A percentile compares a stretch with the other conserved stretches of the same genome.
Conservation (phyloP, 495 filamentous ascomycete genomes). For the Halenospora varia region DNA sequence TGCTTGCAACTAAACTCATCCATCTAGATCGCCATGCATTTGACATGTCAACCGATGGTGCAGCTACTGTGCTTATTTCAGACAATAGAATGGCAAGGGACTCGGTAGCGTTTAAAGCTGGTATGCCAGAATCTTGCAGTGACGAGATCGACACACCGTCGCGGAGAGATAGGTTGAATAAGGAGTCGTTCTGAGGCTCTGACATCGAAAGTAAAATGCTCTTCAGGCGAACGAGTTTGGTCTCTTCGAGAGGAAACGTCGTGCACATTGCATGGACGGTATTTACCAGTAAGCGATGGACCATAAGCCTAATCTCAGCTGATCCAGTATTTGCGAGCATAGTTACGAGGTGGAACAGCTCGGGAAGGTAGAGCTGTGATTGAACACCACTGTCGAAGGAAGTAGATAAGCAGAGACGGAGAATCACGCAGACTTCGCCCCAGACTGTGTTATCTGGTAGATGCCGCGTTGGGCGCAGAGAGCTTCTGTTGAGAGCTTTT, state of each 20-base stretch:
- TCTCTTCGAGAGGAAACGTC: conserved; percentile 54
- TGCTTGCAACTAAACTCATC: conserved; percentile 68
- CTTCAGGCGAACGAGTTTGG: conserved; percentile 46
- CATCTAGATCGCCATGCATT: conserved; percentile 67
- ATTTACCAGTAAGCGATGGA: conserved; percentile 59
- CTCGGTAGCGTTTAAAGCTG: conserved; percentile 45
- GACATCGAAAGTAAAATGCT: conserved; percentile 49
- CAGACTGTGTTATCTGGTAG: conserved; percentile 60
- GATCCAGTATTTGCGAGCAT: conserved; percentile 61
- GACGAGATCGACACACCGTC: conserved; percentile 42
- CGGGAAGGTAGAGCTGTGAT: conserved; percentile 58
- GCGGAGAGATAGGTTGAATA: conserved; percentile 31
- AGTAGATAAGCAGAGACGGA: conserved; percentile 58
- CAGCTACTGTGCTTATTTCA: conserved; percentile 57
- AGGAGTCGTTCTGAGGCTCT: conserved; percentile 44
- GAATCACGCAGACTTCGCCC: conserved; percentile 58
- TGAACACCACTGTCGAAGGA: conserved; percentile 63
- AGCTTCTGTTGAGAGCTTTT: conserved; percentile 60
- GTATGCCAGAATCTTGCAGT: conserved; percentile 40
- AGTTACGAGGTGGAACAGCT: conserved; percentile 63
- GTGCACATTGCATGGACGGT: conserved; percentile 62
- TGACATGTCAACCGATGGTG: conserved; percentile 57
- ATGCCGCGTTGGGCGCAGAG: conserved; percentile 53
- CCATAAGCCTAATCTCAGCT: conserved; percentile 46
- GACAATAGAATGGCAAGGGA: conserved; percentile 51